These are phyloP conservation scores for Hygrophila difformis DNA, from an alignment of 257 asterid genomes.

Conservation along the genomic window DNA sequence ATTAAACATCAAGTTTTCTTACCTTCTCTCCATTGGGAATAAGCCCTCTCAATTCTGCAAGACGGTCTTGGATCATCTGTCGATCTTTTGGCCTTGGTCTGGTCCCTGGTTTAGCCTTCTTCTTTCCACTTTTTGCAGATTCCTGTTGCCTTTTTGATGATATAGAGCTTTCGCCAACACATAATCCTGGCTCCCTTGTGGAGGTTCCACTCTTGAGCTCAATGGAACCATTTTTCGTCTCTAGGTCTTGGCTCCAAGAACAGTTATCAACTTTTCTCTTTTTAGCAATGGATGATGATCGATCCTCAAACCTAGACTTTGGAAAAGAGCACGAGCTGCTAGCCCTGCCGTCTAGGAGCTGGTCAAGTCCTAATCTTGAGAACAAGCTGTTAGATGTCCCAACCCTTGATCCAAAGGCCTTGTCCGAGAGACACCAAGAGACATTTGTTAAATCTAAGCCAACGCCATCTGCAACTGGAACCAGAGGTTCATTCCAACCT, in stretches of 20 bases:
- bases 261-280: slow-evolving; percentile 45
- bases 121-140: slow-evolving; percentile 30
- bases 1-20: slow-evolving; percentile 5
- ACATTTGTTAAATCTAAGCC: slow-evolving; percentile 15
- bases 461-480: slow-evolving; percentile 16
- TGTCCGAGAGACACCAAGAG: slow-evolving; percentile 24
- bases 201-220: slow-evolving; percentile 22
- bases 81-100: slow-evolving; percentile 89
- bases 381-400: slow-evolving; percentile 48
- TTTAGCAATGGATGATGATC: slow-evolving; percentile 36
- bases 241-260: slow-evolving; percentile 23
- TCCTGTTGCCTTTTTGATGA: slow-evolving; percentile 29
- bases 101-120: slow-evolving; percentile 70
- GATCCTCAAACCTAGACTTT: slow-evolving; percentile 34
- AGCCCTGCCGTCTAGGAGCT: slow-evolving; percentile 31
- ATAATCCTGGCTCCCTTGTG: slow-evolving; percentile 27
- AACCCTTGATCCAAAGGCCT: slow-evolving; percentile 18
- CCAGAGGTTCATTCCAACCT: slow-evolving; percentile 19
- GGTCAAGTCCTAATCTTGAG: slow-evolving; percentile 64
- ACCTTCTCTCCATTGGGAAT: slow-evolving; percentile 89
- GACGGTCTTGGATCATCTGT: slow-evolving; percentile 73
- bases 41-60: slow-evolving; percentile 68
- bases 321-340: slow-evolving; percentile 25
- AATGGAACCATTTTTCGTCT: slow-evolving; percentile 10
- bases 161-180: slow-evolving; percentile 22